These are phyloP conservation scores for Leishmania gerbilli DNA, from an alignment of 208 protist species.

Conservation along the genomic window DNA sequence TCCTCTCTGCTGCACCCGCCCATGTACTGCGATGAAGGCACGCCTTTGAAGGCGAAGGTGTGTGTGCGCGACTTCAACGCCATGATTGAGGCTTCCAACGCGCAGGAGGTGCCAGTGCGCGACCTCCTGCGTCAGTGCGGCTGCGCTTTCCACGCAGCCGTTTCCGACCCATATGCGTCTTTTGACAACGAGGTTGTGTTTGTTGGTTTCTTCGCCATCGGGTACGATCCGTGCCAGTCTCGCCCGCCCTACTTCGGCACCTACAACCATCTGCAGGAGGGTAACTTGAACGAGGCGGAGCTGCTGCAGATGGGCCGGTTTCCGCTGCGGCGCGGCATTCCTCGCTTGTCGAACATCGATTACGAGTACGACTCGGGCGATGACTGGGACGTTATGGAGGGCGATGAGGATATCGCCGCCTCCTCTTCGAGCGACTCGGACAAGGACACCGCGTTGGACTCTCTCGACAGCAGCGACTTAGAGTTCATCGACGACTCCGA, in stretches of 20 bases:
- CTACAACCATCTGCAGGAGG: slow-evolving; percentile 68
- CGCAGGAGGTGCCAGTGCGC: slow-evolving; percentile 5
- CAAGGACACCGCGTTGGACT: slow-evolving; percentile 21
- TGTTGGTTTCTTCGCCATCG: slow-evolving; percentile 78
- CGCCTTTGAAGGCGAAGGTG: slow-evolving; percentile 1
- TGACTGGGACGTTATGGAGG: slow-evolving; percentile 85
- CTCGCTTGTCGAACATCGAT: slow-evolving; percentile 75
- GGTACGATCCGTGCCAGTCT: slow-evolving; percentile 84
- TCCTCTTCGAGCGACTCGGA: slow-evolving; percentile 32
- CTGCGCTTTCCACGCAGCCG: slow-evolving; percentile 55
- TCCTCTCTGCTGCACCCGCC: slow-evolving; percentile 61
- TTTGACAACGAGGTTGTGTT: slow-evolving; percentile 82
- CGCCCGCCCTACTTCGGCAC: slow-evolving; percentile 88
- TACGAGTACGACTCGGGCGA: slow-evolving; percentile 91
- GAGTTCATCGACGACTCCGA: slow-evolving; percentile 86
- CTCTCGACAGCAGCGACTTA: slow-evolving; percentile 57
- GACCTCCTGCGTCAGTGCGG: slow-evolving; percentile 41
- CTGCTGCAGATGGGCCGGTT: slow-evolving; percentile 66
- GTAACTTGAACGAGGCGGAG: slow-evolving; percentile 53
- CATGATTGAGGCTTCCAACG: slow-evolving; percentile 54
- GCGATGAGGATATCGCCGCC: slow-evolving; percentile 70
- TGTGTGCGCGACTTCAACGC: slow-evolving; percentile 44
- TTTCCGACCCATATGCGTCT: slow-evolving; percentile 29
- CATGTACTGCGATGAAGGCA: slow-evolving; percentile 26
- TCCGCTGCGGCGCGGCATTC: slow-evolving; percentile 46